phyloP scores from a whole-genome alignment of 768 basidiomycete species.

The Trametopsis cervina region DNA sequence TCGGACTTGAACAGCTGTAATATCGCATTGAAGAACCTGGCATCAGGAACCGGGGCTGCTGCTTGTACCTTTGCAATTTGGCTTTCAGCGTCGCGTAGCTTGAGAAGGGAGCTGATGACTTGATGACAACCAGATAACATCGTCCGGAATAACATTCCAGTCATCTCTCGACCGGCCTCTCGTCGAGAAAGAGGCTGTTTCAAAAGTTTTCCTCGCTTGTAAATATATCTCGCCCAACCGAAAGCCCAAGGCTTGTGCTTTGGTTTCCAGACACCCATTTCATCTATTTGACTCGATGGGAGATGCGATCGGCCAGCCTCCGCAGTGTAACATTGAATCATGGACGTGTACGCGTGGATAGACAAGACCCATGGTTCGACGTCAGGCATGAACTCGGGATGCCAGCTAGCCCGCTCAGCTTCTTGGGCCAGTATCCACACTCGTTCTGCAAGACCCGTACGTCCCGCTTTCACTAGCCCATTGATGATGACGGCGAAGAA shows the following conservation, averaged over 20 bases:
- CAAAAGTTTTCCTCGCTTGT: constrained; percentile 15
- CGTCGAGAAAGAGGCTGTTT: constrained; percentile 12
- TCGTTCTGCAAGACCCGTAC: constrained; percentile 48
- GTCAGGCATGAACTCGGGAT: constrained; percentile 16
- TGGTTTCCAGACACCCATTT: constrained; percentile 14
- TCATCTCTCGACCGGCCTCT: constrained; percentile 20
- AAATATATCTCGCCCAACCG: constrained; percentile 22
- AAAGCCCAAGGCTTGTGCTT: constrained; percentile 18
- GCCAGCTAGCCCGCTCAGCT: constrained; percentile 53
- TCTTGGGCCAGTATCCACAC: constrained; percentile 57
- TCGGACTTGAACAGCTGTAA: constrained; percentile 30
- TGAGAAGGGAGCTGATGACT: constrained; percentile 9
- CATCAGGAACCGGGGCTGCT: constrained; percentile 44
- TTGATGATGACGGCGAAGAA: constrained; percentile 55
- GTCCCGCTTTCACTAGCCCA: constrained; percentile 50
- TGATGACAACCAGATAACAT: constrained; percentile 16
- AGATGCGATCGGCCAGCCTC: constrained; percentile 30
- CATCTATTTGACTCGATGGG: constrained; percentile 8
- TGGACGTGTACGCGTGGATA: constrained; percentile 61
- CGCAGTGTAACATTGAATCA: constrained; percentile 54
- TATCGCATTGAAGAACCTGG: constrained; percentile 62
- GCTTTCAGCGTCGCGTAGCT: constrained; percentile 18
- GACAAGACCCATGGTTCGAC: constrained; percentile 56
- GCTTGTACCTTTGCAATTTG: constrained; percentile 9
- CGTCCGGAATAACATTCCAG: constrained; percentile 27